phyloP scores from a whole-genome alignment of 108 stramenopile genomes.

The Craspedostauros australis region DNA sequence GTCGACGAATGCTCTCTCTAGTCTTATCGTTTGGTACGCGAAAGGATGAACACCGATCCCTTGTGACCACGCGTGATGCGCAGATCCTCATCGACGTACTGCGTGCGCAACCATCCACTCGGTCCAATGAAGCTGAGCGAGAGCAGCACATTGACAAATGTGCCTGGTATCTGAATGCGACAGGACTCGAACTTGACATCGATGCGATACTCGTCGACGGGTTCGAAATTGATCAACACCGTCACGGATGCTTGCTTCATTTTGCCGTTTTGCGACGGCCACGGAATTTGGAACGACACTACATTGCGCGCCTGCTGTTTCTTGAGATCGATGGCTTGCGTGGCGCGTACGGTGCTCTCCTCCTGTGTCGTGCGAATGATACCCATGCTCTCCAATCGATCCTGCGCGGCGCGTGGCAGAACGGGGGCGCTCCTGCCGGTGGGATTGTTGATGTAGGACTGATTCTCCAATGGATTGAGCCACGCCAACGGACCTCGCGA shows the following conservation, averaged over 20 bases:
- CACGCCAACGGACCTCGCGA: conserved; percentile 29
- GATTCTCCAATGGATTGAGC: conserved; percentile 79
- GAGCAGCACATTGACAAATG: conserved; percentile 42
- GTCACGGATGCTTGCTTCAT: conserved; percentile 32
- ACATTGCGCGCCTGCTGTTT: conserved; percentile 63
- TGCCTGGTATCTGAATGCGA: conserved; percentile 39
- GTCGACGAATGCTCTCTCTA: no score
- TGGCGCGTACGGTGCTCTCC: conserved; percentile 31
- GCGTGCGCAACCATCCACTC: conserved; percentile 68
- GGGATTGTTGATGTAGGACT: conserved; percentile 79
- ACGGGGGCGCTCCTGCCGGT: conserved; percentile 60
- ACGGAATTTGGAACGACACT: conserved; percentile 42
- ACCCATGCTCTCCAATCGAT: conserved; percentile 60
- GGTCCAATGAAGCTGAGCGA: conserved; percentile 68
- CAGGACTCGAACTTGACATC: conserved; percentile 74
- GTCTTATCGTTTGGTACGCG: conserved; percentile 18
- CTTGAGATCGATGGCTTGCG: conserved; percentile 66
- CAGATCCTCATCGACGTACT: conserved; percentile 64
- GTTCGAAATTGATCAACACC: conserved; percentile 48
- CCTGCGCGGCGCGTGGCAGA: conserved; percentile 51
- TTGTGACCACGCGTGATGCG: conserved; percentile 82
- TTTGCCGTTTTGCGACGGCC: neutral
- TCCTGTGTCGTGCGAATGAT: conserved; percentile 16
- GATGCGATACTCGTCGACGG: conserved; percentile 50
- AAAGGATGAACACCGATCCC: conserved; percentile 73